Evolutionary conservation across 495 filamentous ascomycete species (phyloP), one percentile per base, ranked within the genome.

Genomic region (Aspergillus ellipticus): DNA sequence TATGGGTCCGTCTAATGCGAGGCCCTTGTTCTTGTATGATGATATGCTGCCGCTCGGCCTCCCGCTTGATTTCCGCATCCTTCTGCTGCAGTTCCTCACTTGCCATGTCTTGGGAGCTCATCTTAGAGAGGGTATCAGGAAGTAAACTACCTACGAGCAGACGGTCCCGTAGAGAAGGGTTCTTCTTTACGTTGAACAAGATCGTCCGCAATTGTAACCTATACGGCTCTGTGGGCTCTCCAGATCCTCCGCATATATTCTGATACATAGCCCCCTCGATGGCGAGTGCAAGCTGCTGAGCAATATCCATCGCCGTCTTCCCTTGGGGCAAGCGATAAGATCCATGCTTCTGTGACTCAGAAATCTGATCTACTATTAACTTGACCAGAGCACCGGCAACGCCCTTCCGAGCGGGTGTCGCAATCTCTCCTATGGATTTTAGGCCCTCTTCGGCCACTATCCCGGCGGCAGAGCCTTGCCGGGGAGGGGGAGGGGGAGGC

Each of bases 101-200:
- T 7, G 90, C 90, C 80, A 98, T 90, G 54, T 96, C 89, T 65
- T 91, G 87, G 1, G 87, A 78, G 9, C 82, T 83, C 93, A 98
- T 97, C 53, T 81, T 81, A 37, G 89, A 87, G 33, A 98, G 79
- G 41, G 82, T 83, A 19, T 86, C 78, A 0, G 91, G 79, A 4
- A 85, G 82, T 53, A 97, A 75, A 49, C 74, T 80, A 50, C 84
- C 82, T 55, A 78, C 80, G 24, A 97, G 79, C 37, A 98, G 74
- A 46, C 88, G 85, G 69, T 87, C 81, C 56, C 85, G 82, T 51
- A 98, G 82, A 57, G 88, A 84, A 56, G 81, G 67, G 67, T 98
- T 98, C 67, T 82, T 83, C 76, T 95, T 94, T 57, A 96, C 74
- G 73, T 97, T 97, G 73, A 85, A 86, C 41, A 80, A 71, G 43